Evolutionary conservation across 768 basidiomycete genomes (phyloP).

Genomic region (Hirschioporus abietinus): DNA sequence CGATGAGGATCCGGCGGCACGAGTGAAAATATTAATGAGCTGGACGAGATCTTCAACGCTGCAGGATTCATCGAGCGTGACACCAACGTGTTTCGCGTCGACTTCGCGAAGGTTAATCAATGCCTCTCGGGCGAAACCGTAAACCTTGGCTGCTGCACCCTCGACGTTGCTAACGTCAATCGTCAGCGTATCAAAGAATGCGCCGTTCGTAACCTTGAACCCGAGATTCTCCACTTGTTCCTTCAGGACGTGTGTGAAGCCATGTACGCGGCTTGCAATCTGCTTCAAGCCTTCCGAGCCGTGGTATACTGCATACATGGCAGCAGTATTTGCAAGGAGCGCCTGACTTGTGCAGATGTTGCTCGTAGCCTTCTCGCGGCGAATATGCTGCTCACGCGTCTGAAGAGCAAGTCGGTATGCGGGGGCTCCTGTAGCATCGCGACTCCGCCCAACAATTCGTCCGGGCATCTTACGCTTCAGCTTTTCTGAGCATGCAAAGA

Average conservation of each 20-base stretch:
- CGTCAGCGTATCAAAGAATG: slow-evolving; percentile 90
- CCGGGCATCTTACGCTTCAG: slow-evolving; percentile 99
- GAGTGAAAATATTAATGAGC: slow-evolving; percentile 78
- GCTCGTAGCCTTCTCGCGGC: slow-evolving; percentile 96
- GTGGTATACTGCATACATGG: slow-evolving; percentile 98
- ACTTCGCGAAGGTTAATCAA: slow-evolving; percentile 84
- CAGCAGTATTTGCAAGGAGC: slow-evolving; percentile 97
- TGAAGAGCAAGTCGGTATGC: slow-evolving; percentile 93
- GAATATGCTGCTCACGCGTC: slow-evolving; percentile 95
- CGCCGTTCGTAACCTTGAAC: slow-evolving; percentile 61
- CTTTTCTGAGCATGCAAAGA: slow-evolving; percentile 90
- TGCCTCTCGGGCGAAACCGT: slow-evolving; percentile 53
- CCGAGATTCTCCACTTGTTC: slow-evolving; percentile 64
- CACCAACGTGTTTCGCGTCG: slow-evolving; percentile 70
- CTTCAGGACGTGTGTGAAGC: slow-evolving; percentile 74
- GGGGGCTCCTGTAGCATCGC: slow-evolving; percentile 75
- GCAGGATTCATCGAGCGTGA: slow-evolving; percentile 91
- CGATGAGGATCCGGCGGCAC: slow-evolving; percentile 47
- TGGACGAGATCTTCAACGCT: slow-evolving; percentile 66
- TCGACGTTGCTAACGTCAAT: slow-evolving; percentile 63
- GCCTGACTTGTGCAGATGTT: slow-evolving; percentile 99
- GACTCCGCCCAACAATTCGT: slow-evolving; percentile 85
- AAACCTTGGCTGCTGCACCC: slow-evolving; percentile 55
- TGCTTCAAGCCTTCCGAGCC: slow-evolving; percentile 79
- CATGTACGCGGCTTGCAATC: slow-evolving; percentile 90